phyloP scores from a whole-genome alignment of 768 basidiomycete species.

The Hemileccinum impolitum region DNA sequence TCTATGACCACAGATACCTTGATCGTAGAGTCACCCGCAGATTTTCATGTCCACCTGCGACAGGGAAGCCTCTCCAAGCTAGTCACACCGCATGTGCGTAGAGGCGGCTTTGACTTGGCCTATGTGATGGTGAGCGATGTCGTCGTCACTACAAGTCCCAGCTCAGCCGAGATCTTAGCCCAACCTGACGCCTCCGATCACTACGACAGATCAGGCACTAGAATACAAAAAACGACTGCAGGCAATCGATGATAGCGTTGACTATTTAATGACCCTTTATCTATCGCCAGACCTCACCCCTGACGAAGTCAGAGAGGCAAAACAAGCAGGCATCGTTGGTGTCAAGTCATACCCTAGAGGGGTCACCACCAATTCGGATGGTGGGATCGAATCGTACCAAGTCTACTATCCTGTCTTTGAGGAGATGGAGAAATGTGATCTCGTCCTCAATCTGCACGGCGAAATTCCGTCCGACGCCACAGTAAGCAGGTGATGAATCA shows the following conservation, averaged over 20 bases:
- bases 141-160: constrained; percentile 6
- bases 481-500: constrained; percentile 34
- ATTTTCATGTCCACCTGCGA: constrained; percentile 96
- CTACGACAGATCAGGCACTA: constrained; percentile 74
- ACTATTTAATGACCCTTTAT: constrained; percentile 96
- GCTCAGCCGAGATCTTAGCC: constrained; percentile 51
- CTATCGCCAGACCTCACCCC: constrained; percentile 89
- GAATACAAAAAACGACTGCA: constrained; percentile 76
- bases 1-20: constrained; percentile 23
- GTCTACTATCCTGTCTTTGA: constrained; percentile 90
- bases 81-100: constrained; percentile 84
- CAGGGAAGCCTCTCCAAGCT: constrained; percentile 80
- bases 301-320: constrained; percentile 86
- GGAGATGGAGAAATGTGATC: constrained; percentile 88
- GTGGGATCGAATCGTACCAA: constrained; percentile 95
- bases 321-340: constrained; percentile 75
- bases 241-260: constrained; percentile 67
- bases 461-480: constrained; percentile 88
- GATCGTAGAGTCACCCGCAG: constrained; percentile 58
- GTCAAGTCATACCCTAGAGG: constrained; percentile 98
- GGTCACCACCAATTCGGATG: constrained; percentile 95
- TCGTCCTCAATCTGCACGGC: constrained; percentile 96
- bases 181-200: constrained; percentile 88
- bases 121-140: constrained; percentile 84
- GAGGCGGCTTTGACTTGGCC: constrained; percentile 87